phyloP scores from a whole-genome alignment of 192 early-diverging fungal species.

The Funneliformis geosporum region DNA sequence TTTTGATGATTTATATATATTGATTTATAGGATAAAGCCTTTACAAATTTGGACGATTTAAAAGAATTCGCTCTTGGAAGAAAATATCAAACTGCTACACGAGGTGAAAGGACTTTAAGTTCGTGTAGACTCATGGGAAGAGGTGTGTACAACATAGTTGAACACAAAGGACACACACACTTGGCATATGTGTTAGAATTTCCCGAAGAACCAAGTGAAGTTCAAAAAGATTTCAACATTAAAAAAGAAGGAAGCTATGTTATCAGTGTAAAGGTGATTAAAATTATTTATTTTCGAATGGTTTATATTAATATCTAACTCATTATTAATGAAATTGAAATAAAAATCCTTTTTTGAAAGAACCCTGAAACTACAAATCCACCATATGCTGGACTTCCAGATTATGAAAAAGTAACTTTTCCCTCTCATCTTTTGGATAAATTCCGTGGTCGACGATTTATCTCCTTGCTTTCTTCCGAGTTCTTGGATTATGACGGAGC shows the following conservation, averaged over 20 bases:
- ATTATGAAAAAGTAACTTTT: conserved; percentile 34
- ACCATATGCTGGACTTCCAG: conserved; percentile 13
- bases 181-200: conserved; percentile 44
- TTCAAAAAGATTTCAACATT: conserved; percentile 49
- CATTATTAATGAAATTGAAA: no score
- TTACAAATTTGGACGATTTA: conserved; percentile 38
- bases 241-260: conserved; percentile 43
- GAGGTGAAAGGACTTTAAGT: conserved; percentile 33
- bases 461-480: conserved; percentile 36
- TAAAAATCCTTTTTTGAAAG: no score
- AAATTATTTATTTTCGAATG: background rate
- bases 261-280: conserved; percentile 43
- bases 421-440: conserved; percentile 29
- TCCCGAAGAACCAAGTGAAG: conserved; percentile 42
- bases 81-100: conserved; percentile 40
- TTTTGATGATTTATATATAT: no score
- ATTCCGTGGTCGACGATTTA: conserved; percentile 39
- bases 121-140: conserved; percentile 41
- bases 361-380: conserved; percentile 35
- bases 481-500: conserved; percentile 38
- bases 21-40: conserved; percentile 27
- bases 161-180: conserved; percentile 42
- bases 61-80: conserved; percentile 26
- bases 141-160: conserved; percentile 46
- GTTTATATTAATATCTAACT: background rate